Evolutionary conservation across 1,284 basidiomycete genomes (phyloP).

Genomic region (Ustilago esculenta): DNA sequence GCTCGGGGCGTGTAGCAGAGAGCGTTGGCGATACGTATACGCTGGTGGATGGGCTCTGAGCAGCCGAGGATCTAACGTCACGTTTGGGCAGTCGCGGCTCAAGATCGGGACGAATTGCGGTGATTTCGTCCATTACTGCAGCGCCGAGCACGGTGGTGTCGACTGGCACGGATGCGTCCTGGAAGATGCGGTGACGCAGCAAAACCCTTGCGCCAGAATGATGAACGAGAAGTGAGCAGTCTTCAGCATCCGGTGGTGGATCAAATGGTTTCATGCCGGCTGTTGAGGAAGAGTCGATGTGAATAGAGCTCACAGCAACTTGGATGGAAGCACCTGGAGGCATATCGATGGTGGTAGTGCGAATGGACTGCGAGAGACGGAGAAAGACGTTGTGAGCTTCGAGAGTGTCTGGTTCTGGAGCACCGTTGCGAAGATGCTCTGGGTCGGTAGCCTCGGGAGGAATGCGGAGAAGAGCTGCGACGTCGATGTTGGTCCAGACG

Average conservation of each 20-base stretch:
- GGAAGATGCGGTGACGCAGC: constrained; percentile 35
- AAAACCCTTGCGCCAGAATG: constrained; percentile 42
- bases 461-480: constrained; percentile 43
- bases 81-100: constrained; percentile 48
- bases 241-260: not conserved
- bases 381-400: constrained; percentile 23
- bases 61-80: constrained; percentile 23
- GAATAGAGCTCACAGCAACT: constrained; percentile 27
- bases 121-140: constrained; percentile 50
- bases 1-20: constrained; percentile 9
- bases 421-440: constrained; percentile 21
- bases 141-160: constrained; percentile 53
- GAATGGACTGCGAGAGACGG: constrained; percentile 21
- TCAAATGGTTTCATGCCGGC: not conserved
- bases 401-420: constrained; percentile 15
- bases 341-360: constrained; percentile 25
- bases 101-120: constrained; percentile 54
- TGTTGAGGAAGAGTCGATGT: constrained; percentile 21
- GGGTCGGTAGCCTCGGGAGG: constrained; percentile 40
- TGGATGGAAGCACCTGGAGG: constrained; percentile 16
- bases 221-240: constrained; percentile 41
- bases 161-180: constrained; percentile 1
- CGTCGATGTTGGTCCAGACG: constrained; percentile 55
- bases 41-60: constrained; percentile 25
- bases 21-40: constrained; percentile 38